A percentile compares a stretch with the other conserved stretches of the same genome.
Evolutionary conservation across 2,329 filamentous ascomycete genomes (phyloP).

Genomic region (Hypoxylon sp.): DNA sequence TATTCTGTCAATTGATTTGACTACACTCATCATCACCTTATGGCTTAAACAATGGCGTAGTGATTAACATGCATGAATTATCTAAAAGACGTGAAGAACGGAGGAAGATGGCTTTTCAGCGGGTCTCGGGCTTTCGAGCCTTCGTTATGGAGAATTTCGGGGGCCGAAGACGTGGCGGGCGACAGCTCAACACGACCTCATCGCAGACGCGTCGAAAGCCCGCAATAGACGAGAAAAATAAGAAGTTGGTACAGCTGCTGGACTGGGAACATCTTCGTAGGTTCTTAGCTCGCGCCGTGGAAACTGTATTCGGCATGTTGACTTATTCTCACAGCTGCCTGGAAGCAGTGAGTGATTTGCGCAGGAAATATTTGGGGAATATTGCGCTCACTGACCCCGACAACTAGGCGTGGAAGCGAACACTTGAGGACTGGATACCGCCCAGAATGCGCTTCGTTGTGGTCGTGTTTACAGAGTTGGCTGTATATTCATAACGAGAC

Average conservation of each 20-base stretch:
- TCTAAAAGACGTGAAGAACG: neutral
- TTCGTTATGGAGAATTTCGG: constrained; percentile 12
- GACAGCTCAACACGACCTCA: constrained; percentile 1
- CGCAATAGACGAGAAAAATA: neutral
- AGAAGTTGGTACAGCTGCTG: constrained; percentile 13
- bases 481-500: constrained; percentile 57
- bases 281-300: neutral
- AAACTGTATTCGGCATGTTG: neutral
- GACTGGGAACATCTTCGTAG: constrained; percentile 41
- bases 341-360: constrained; percentile 43
- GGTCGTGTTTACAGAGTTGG: constrained; percentile 51
- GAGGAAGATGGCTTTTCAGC: constrained; percentile 22
- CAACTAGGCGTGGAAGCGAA: constrained; percentile 43
- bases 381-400: constrained; percentile 15
- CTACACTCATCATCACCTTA: neutral
- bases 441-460: constrained; percentile 33
- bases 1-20: neutral
- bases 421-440: constrained; percentile 46
- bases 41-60: neutral
- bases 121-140: constrained; percentile 29
- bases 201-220: neutral
- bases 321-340: constrained; percentile 34
- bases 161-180: neutral
- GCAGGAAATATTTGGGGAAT: neutral
- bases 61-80: constrained; percentile 6